These are phyloP conservation scores for Sporothrix sp. DNA, from an alignment of 2,329 filamentous ascomycete species.

Conservation along the genomic window DNA sequence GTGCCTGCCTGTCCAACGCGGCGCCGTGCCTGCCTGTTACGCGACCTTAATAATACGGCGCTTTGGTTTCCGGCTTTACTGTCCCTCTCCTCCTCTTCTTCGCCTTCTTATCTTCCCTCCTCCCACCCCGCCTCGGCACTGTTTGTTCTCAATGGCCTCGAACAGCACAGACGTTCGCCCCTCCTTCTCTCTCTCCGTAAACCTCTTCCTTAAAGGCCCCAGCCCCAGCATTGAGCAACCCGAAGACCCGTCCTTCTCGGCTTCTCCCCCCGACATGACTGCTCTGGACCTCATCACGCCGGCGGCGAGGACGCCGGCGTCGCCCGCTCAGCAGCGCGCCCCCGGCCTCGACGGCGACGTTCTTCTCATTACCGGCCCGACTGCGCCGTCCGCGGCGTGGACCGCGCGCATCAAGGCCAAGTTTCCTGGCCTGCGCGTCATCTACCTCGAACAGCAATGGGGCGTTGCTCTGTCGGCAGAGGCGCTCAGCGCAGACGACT, in stretches of 20 bases:
- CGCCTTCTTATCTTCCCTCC: neutral
- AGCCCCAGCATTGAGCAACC: neutral
- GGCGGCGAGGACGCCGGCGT: neutral
- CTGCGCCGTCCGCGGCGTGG: constrained; percentile 25
- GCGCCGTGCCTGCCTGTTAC: too few relatives aligned
- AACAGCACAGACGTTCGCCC: neutral
- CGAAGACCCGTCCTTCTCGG: neutral
- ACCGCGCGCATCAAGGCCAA: constrained; percentile 28
- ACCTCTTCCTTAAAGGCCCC: constrained; percentile 1
- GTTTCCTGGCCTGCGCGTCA: constrained; percentile 37
- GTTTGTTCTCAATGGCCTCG: neutral
- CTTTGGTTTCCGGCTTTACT: too few relatives aligned
- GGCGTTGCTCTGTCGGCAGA: constrained; percentile 20
- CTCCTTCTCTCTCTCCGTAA: constrained; percentile 6
- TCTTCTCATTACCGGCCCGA: constrained; percentile 33
- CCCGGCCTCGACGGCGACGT: constrained; percentile 36
- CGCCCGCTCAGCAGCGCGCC: neutral
- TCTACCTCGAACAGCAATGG: constrained; percentile 24
- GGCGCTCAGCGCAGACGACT: constrained; percentile 27
- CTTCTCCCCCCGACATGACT: constrained; percentile 2
- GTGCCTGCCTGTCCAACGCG: too few relatives aligned
- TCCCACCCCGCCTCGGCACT: neutral
- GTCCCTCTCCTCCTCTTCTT: neutral
- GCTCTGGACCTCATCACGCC: neutral
- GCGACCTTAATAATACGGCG: too few relatives aligned